Percentiles rank a stretch among this genome's conserved stretches.
phyloP scores from a whole-genome alignment of 345 rosid genomes.

The Corchorus olitorius region DNA sequence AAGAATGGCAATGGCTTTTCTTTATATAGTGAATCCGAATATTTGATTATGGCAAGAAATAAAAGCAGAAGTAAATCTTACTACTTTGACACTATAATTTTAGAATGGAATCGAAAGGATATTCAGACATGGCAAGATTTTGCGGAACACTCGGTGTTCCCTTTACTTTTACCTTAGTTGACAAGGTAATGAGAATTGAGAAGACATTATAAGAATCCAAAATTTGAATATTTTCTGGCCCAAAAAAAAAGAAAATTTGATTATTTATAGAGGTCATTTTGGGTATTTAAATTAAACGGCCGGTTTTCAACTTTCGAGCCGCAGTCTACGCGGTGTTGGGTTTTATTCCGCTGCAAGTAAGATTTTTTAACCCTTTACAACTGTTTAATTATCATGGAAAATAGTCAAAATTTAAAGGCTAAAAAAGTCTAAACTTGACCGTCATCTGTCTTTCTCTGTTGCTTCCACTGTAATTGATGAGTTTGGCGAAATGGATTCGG shows the following conservation, averaged over 20 bases:
- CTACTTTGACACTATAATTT: background rate
- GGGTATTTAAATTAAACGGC: background rate
- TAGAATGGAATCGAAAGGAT: background rate
- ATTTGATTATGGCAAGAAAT: background rate
- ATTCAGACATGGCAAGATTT: background rate
- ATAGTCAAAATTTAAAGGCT: too few species aligned
- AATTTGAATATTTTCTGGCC: background rate
- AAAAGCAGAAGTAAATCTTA: background rate
- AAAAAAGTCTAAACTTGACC: too few species aligned
- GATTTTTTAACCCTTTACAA: background rate
- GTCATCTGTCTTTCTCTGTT: too few species aligned
- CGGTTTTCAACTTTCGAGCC: conserved; percentile 7
- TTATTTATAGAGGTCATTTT: conserved; percentile 17
- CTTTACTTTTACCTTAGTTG: background rate
- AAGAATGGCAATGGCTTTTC: background rate
- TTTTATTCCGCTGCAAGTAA: background rate
- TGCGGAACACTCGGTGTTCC: background rate
- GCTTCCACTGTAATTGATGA: too few species aligned
- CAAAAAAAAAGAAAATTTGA: background rate
- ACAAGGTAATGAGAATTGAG: background rate
- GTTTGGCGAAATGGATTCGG: background rate
- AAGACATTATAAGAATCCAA: background rate
- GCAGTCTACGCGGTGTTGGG: conserved; percentile 29
- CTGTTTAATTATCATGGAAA: too few species aligned
- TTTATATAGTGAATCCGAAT: background rate